Evolutionary conservation across 1,139 yeast genomes (phyloP), one percentile per base, ranked within the genome.

Genomic region (Torulaspora pretoriensis): DNA sequence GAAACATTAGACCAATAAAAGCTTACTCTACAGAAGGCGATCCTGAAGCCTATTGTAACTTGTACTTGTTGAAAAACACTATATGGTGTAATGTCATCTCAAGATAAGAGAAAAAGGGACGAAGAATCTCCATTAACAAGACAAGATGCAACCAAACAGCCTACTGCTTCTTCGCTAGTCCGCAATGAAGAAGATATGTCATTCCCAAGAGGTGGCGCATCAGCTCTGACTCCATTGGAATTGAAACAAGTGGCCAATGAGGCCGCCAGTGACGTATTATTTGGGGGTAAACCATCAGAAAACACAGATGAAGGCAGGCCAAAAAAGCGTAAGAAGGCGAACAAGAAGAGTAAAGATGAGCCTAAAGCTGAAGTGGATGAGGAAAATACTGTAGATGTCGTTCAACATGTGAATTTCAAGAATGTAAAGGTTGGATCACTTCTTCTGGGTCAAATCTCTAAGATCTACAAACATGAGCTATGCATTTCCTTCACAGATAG

Each of bases 141-240:
- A 46, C 64, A 65, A 48, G 72, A 68, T 51, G 53, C 56, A 13
- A 68, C 72, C 3, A 50, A 49, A 45, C 68, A 63, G 23, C 70
- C 71, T 34, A 46, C 54, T 12, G 52, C 50, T 22, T 68, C 72
- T 12, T 53, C 68, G 19, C 50, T 69, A 19, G 45, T 56, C 16
- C 59, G 55, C 38, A 56, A 58, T 40, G 45, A 55, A 19, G 67
- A 64, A 52, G 94, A 85, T 53, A 76, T 80, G 43, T 78, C 95
- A 14, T 92, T 92, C 63, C 98, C 98, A 40, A 83, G 99, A 78
- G 98, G 98, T 57, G 97, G 97, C 45, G 79, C 85, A 8, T 77
- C 90, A 19, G 87, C 81, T 13, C 75, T 90, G 64, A 80, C 96
- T 2, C 90, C 98, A 4, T 70, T 92, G 54, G 99, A 92, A 68